A percentile compares a stretch with the other conserved stretches of the same genome.
Conservation (phyloP, 2,329 filamentous ascomycete species). For the Fusarium sp. region DNA sequence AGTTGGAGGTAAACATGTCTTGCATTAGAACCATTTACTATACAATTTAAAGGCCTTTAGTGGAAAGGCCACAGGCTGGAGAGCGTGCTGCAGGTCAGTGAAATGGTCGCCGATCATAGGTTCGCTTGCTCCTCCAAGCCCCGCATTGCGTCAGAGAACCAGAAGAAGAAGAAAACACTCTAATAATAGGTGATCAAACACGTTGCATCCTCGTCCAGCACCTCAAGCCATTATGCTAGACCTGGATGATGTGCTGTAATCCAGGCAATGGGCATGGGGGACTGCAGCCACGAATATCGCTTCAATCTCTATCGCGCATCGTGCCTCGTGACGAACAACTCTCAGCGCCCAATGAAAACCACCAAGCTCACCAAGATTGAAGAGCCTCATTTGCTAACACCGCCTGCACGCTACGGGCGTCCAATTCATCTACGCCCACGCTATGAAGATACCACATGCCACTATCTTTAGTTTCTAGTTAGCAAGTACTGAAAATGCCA, state of each 20-base stretch:
- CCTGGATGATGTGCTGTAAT: conserved; percentile 1
- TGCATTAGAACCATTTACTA: conserved; percentile 1
- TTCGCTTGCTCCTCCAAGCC: conserved; percentile 12
- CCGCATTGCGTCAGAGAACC: conserved; percentile 26
- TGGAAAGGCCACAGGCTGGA: neutral
- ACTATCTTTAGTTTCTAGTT: neutral
- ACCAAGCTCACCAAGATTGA: neutral
- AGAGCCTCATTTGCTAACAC: neutral
- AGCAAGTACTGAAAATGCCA: neutral
- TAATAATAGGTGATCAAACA: conserved; percentile 43
- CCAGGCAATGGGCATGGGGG: conserved; percentile 1
- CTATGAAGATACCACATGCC: neutral
- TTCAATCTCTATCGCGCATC: neutral
- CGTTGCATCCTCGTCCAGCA: conserved; percentile 23
- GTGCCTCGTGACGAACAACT: neutral
- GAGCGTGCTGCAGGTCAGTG: conserved; percentile 7
- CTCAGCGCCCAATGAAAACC: neutral
- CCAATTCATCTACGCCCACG: neutral
- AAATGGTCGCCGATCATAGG: conserved; percentile 10
- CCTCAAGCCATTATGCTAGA: conserved; percentile 30
- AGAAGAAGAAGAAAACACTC: conserved; percentile 6
- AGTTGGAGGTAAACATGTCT: neutral
- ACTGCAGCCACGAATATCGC: conserved; percentile 1
- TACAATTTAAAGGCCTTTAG: neutral
- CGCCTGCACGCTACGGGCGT: neutral